phyloP scores from a whole-genome alignment of 768 basidiomycete genomes.

The Auricularia cornea region DNA sequence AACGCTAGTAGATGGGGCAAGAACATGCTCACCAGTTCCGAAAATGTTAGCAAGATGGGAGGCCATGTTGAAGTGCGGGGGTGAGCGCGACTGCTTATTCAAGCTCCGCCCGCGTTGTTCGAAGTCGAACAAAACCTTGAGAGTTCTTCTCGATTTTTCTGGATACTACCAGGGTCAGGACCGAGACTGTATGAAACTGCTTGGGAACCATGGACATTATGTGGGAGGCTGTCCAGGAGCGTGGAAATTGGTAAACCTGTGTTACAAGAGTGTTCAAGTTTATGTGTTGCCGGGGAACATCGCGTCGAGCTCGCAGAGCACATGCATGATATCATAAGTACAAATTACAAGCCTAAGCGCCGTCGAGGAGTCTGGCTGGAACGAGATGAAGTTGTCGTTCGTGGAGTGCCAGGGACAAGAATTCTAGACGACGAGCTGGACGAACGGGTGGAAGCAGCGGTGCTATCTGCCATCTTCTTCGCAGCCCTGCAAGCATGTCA shows the following conservation, averaged over 20 bases:
- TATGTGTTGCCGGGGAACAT: too few relatives aligned
- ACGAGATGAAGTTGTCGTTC: conserved; percentile 42
- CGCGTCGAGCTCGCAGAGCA: too few relatives aligned
- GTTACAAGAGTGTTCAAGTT: too few relatives aligned
- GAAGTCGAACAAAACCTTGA: too few relatives aligned
- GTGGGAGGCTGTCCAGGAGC: too few relatives aligned
- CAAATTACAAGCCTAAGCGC: conserved; percentile 52
- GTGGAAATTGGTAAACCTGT: too few relatives aligned
- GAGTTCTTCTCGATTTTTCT: too few relatives aligned
- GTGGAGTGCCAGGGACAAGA: conserved; percentile 73
- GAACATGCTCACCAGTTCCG: conserved; percentile 46
- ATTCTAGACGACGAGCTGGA: conserved; percentile 44
- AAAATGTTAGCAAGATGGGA: conserved; percentile 94
- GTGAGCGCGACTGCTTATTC: background rate
- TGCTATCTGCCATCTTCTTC: conserved; percentile 52
- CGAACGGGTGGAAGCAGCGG: conserved; percentile 44
- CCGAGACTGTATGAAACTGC: too few relatives aligned
- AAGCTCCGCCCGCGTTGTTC: too few relatives aligned
- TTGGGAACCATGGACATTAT: too few relatives aligned
- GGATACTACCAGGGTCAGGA: too few relatives aligned
- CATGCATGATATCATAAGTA: too few relatives aligned
- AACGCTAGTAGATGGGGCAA: background rate
- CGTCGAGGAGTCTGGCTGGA: conserved; percentile 70
- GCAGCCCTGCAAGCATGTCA: conserved; percentile 37
- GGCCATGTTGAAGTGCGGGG: conserved; percentile 33